Percentiles rank a stretch among this genome's conserved stretches.
phyloP scores from a whole-genome alignment of 1,284 basidiomycete genomes.

The Pterulicium gracile region DNA sequence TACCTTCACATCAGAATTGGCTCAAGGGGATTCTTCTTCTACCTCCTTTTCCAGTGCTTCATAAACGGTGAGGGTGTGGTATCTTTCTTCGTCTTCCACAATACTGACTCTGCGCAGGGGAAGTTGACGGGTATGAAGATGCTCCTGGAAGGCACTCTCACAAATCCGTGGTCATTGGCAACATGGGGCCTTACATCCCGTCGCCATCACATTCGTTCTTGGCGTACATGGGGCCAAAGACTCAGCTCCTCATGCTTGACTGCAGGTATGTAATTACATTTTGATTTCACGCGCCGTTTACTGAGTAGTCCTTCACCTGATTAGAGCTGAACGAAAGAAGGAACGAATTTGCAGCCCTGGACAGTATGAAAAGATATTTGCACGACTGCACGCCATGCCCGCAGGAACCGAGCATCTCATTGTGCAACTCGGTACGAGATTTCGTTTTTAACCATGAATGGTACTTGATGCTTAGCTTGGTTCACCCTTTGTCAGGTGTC shows the following conservation, averaged over 20 bases:
- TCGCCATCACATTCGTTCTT: slow-evolving; percentile 77
- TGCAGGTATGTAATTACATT: slow-evolving; percentile 47
- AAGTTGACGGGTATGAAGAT: slow-evolving; percentile 64
- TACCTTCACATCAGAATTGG: slow-evolving; percentile 45
- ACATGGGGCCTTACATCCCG: slow-evolving; percentile 65
- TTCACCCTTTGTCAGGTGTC: slow-evolving; percentile 32
- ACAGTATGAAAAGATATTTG: slow-evolving; percentile 70
- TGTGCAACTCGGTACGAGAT: slow-evolving; percentile 55
- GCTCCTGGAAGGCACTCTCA: slow-evolving; percentile 47
- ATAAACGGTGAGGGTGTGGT: slow-evolving; percentile 46
- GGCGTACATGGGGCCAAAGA: slow-evolving; percentile 61
- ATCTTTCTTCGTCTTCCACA: slow-evolving; percentile 4
- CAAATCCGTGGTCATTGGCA: slow-evolving; percentile 68
- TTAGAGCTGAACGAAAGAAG: slow-evolving; percentile 77
- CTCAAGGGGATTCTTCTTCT: slow-evolving; percentile 81
- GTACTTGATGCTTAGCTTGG: background rate
- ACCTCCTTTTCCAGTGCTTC: slow-evolving; percentile 87
- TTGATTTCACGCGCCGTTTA: slow-evolving; percentile 2
- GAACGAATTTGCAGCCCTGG: slow-evolving; percentile 64
- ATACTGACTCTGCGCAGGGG: slow-evolving; percentile 31
- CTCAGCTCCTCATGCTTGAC: slow-evolving; percentile 71
- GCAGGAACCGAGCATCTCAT: slow-evolving; percentile 68
- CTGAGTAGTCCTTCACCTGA: slow-evolving; percentile 5
- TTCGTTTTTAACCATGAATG: slow-evolving; percentile 14
- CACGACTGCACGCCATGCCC: slow-evolving; percentile 48